Evolutionary conservation across 495 filamentous ascomycete genomes (phyloP).

Genomic region (Penicillium mononematosum): DNA sequence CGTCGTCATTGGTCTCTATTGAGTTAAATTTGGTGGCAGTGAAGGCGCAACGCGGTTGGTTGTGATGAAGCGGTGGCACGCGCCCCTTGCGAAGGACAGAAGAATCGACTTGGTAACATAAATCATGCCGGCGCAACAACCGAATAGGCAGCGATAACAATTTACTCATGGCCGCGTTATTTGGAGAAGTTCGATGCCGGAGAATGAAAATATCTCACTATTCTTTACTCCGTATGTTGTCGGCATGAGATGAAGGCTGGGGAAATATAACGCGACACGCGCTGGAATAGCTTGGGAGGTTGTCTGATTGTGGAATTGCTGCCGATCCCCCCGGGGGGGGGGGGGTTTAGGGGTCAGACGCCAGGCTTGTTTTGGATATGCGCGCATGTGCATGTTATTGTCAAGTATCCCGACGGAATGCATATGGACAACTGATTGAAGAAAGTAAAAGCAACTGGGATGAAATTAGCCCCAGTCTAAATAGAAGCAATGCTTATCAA

Average conservation of each 20-base stretch:
- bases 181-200: conserved; percentile 11
- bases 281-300: conserved; percentile 66
- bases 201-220: conserved; percentile 10
- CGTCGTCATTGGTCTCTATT: conserved; percentile 18
- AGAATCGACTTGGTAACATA: conserved; percentile 10
- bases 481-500: not conserved
- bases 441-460: too few relatives aligned
- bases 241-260: conserved; percentile 28
- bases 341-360: conserved; percentile 23
- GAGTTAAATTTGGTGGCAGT: conserved; percentile 21
- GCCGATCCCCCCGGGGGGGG: conserved; percentile 66
- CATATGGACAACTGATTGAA: not conserved
- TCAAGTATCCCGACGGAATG: not conserved
- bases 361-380: conserved; percentile 37
- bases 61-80: conserved; percentile 15
- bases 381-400: conserved; percentile 13
- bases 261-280: conserved; percentile 58
- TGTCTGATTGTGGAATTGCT: conserved; percentile 50
- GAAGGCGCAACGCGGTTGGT: conserved; percentile 19
- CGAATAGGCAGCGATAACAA: conserved; percentile 13
- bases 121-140: conserved; percentile 14
- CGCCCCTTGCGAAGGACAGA: conserved; percentile 10
- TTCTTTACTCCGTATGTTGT: not conserved
- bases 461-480: not conserved
- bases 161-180: conserved; percentile 14